These are phyloP conservation scores for Penicillium antarcticum DNA, from an alignment of 495 filamentous ascomycete genomes.

Conservation along the genomic window DNA sequence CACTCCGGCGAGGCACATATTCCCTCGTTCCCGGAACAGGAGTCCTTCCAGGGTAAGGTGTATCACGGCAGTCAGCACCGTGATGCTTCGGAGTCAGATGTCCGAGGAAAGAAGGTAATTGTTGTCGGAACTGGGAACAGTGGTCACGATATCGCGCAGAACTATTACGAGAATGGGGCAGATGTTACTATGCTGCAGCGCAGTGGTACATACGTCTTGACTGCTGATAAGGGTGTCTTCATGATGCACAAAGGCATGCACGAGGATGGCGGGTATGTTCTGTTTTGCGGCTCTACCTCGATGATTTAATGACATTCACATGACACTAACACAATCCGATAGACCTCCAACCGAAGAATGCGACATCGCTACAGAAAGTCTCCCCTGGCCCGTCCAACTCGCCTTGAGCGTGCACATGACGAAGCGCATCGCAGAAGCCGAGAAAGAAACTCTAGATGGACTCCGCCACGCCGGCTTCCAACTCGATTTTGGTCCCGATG, in stretches of 20 bases:
- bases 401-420: constrained; percentile 51
- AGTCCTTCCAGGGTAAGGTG: constrained; percentile 43
- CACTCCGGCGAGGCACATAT: constrained; percentile 49
- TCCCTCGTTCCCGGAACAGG: constrained; percentile 43
- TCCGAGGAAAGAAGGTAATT: constrained; percentile 64
- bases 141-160: constrained; percentile 80
- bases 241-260: constrained; percentile 58
- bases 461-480: constrained; percentile 65
- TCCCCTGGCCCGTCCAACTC: constrained; percentile 58
- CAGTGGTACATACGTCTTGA: constrained; percentile 70
- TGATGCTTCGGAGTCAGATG: constrained; percentile 32
- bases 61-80: constrained; percentile 44
- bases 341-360: constrained; percentile 55
- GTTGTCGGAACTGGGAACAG: constrained; percentile 82
- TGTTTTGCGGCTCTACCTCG: no score
- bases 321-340: background rate
- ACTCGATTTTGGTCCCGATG: constrained; percentile 62
- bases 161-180: constrained; percentile 71
- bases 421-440: constrained; percentile 41
- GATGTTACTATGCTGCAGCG: constrained; percentile 80
- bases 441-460: constrained; percentile 55
- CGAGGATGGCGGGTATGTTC: constrained; percentile 50
- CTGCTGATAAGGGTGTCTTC: constrained; percentile 54
- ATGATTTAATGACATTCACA: background rate
- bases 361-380: constrained; percentile 55